Evolutionary conservation across 2,329 filamentous ascomycete genomes (phyloP).

Genomic region (Sclerotinia borealis): DNA sequence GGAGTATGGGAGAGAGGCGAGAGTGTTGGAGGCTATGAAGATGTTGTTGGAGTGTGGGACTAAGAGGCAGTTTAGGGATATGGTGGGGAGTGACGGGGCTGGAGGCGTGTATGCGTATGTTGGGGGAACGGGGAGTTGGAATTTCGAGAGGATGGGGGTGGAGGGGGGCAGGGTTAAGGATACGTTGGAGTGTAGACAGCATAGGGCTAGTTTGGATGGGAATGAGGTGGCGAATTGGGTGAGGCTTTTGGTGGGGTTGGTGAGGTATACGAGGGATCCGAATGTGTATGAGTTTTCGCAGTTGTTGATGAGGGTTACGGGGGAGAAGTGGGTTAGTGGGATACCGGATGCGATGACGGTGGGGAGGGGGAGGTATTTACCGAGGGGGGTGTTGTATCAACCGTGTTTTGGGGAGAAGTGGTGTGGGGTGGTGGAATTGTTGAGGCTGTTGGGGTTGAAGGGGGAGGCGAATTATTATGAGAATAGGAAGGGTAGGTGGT

Average conservation of each 20-base stretch:
- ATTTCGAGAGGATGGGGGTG: background rate
- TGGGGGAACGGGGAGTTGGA: background rate
- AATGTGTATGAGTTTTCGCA: background rate
- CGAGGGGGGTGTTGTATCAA: background rate
- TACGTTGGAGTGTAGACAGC: conserved; percentile 29
- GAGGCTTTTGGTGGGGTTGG: conserved; percentile 15
- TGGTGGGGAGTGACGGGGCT: background rate
- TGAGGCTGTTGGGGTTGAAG: conserved; percentile 11
- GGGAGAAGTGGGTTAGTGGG: conserved; percentile 7
- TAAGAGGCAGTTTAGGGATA: background rate
- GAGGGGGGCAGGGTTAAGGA: background rate
- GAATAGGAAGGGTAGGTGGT: background rate
- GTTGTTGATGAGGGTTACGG: background rate
- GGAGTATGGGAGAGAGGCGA: background rate
- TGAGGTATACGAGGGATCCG: background rate
- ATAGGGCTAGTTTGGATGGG: conserved; percentile 21
- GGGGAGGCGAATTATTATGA: conserved; percentile 1
- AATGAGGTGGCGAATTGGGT: conserved; percentile 20
- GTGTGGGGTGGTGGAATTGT: conserved; percentile 16
- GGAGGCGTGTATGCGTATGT: background rate
- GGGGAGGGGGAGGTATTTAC: background rate
- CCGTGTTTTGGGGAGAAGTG: conserved; percentile 16
- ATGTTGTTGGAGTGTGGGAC: background rate
- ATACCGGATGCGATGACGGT: conserved; percentile 13
- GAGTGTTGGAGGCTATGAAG: background rate